These are phyloP conservation scores for Triangularia verruculosa DNA, from an alignment of 2,329 filamentous ascomycete species.

Conservation along the genomic window DNA sequence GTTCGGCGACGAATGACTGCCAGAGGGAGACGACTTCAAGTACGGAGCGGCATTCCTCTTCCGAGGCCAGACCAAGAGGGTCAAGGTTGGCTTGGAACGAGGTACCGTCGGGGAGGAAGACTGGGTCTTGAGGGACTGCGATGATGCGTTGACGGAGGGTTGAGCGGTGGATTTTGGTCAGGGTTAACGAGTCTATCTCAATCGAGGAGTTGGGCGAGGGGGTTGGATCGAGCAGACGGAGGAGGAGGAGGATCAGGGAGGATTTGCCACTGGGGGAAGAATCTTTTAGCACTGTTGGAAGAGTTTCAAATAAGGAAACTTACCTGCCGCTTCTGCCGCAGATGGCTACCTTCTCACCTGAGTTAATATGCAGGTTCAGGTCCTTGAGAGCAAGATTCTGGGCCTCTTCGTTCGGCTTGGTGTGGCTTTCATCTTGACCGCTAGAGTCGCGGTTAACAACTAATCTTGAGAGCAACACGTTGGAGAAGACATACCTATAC, in stretches of 20 bases:
- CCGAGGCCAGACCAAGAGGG: constrained; percentile 33
- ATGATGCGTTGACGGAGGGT: constrained; percentile 47
- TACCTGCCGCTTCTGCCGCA: constrained; percentile 44
- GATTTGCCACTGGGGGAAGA: constrained; percentile 44
- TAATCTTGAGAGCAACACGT: not conserved
- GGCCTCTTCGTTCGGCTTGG: not conserved
- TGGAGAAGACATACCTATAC: constrained; percentile 23
- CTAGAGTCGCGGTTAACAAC: not conserved
- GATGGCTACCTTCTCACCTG: constrained; percentile 39
- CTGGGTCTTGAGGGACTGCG: constrained; percentile 52
- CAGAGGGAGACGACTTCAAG: constrained; percentile 38
- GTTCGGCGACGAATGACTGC: constrained; percentile 30
- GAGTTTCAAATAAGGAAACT: too few relatives aligned
- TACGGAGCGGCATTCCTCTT: constrained; percentile 34
- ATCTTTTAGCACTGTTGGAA: too few relatives aligned
- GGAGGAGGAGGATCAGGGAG: constrained; percentile 39
- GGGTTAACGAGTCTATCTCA: constrained; percentile 42
- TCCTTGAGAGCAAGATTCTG: constrained; percentile 29
- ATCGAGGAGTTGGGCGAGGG: not conserved
- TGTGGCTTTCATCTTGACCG: not conserved
- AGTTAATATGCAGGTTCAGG: constrained; percentile 31
- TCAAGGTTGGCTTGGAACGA: constrained; percentile 44
- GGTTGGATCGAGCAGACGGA: constrained; percentile 41
- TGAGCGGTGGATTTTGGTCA: constrained; percentile 39
- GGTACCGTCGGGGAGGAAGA: constrained; percentile 47